A percentile compares a stretch with the other conserved stretches of the same genome.
Evolutionary conservation across 2,329 filamentous ascomycete species (phyloP).

Genomic region (Cladosporium cucumerinum): DNA sequence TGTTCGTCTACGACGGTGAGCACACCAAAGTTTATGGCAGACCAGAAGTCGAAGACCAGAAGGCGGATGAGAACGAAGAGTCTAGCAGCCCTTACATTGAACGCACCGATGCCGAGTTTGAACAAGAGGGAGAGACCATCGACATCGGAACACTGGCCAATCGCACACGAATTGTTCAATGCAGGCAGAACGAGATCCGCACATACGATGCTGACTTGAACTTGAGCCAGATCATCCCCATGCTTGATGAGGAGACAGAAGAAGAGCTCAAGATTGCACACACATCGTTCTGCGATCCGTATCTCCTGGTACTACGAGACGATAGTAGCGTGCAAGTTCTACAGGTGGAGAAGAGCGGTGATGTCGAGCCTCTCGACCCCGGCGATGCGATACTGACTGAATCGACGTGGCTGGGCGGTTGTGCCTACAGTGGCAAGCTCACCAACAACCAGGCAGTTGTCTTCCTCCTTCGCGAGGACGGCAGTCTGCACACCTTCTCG

Average conservation of each 20-base stretch:
- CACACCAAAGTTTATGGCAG: constrained; percentile 28
- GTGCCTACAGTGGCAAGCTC: constrained; percentile 68
- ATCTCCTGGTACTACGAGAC: constrained; percentile 76
- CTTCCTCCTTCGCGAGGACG: constrained; percentile 73
- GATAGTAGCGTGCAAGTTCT: constrained; percentile 78
- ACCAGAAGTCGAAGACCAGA: constrained; percentile 8
- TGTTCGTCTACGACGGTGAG: constrained; percentile 32
- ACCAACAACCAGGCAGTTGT: constrained; percentile 58
- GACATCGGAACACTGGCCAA: constrained; percentile 81
- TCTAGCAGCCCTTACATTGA: constrained; percentile 34
- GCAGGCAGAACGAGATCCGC: constrained; percentile 79
- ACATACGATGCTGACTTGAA: constrained; percentile 92
- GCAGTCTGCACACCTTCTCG: constrained; percentile 69
- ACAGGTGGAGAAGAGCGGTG: constrained; percentile 74
- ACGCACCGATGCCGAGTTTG: constrained; percentile 82
- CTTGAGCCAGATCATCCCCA: constrained; percentile 84
- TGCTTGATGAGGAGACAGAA: constrained; percentile 86
- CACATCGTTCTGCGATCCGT: constrained; percentile 83
- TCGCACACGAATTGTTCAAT: constrained; percentile 78
- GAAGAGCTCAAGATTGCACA: constrained; percentile 74
- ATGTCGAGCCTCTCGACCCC: constrained; percentile 52
- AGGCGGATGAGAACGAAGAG: constrained; percentile 18
- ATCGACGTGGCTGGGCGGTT: constrained; percentile 78
- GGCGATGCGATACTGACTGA: constrained; percentile 61
- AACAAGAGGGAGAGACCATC: constrained; percentile 81